A percentile compares a stretch with the other conserved stretches of the same genome.
phyloP scores from a whole-genome alignment of 768 basidiomycete species.

The Naematelia aurantialba region DNA sequence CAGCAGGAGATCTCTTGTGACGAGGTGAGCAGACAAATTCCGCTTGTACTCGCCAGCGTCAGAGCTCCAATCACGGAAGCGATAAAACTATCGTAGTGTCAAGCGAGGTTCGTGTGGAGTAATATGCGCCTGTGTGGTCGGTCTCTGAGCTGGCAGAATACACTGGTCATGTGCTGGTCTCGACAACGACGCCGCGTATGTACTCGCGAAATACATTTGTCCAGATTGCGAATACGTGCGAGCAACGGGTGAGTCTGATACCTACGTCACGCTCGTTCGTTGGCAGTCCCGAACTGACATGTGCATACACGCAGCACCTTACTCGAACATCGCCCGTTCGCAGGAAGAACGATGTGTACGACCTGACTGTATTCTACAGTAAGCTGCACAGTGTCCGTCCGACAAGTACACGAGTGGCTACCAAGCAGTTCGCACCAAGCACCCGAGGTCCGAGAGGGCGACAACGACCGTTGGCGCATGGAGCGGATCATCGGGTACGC shows the following conservation, averaged over 20 bases:
- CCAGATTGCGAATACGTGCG: background rate
- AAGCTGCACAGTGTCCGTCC: background rate
- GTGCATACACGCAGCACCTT: background rate
- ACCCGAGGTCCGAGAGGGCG: background rate
- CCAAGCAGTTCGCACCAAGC: background rate
- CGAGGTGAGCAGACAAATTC: background rate
- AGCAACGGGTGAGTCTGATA: background rate
- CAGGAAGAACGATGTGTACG: conserved; percentile 5
- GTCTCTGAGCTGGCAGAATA: background rate
- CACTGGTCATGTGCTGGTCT: conserved; percentile 12
- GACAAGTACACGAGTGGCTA: background rate
- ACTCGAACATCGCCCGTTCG: background rate
- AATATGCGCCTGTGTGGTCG: background rate
- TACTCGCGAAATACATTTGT: background rate
- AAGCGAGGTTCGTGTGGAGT: background rate
- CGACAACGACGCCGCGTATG: background rate
- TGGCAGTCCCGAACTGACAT: background rate
- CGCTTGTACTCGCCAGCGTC: background rate
- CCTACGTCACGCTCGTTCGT: background rate
- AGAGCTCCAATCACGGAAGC: background rate
- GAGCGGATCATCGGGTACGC: background rate
- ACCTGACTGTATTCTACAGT: conserved; percentile 7
- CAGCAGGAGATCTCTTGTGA: conserved; percentile 6
- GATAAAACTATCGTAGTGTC: conserved; percentile 1
- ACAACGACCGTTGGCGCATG: background rate